These are phyloP conservation scores for Chenopodium album DNA, from an alignment of 148 eudicot genomes.

Conservation along the genomic window DNA sequence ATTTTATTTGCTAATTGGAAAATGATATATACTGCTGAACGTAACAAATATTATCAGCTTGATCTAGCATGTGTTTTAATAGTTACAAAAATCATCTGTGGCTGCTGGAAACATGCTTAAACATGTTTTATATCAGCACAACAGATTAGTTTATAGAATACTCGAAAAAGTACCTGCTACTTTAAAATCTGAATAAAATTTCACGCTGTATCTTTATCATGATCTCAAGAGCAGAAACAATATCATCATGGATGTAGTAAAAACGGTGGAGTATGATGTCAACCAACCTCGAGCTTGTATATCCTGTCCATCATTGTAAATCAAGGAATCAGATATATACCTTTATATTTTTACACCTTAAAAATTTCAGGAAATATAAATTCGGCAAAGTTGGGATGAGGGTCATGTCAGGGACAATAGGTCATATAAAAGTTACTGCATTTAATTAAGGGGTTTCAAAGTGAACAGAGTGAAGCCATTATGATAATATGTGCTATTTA, in stretches of 20 bases:
- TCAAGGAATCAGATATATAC: background rate
- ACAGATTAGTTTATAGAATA: background rate
- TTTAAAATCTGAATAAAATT: background rate
- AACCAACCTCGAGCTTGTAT: constrained; percentile 22
- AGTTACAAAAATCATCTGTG: constrained; percentile 21
- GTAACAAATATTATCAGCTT: constrained; percentile 12
- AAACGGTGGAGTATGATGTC: constrained; percentile 12
- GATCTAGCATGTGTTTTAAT: constrained; percentile 16
- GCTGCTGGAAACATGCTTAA: constrained; percentile 14
- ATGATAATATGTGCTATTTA: background rate
- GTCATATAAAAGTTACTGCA: background rate
- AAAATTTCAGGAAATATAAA: background rate
- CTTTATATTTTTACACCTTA: background rate
- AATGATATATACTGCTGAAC: constrained; percentile 20
- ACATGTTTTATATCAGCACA: constrained; percentile 23
- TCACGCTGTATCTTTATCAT: constrained; percentile 18
- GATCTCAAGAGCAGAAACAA: constrained; percentile 33
- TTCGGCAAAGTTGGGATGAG: background rate
- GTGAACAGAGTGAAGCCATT: background rate
- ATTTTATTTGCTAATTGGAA: constrained; percentile 10
- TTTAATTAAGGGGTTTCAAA: background rate
- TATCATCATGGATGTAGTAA: constrained; percentile 13
- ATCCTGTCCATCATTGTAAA: constrained; percentile 21
- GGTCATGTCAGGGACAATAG: background rate
- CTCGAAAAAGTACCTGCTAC: constrained; percentile 13